A percentile compares a stretch with the other conserved stretches of the same genome.
Conservation (phyloP, 2,329 filamentous ascomycete species). For the Talaromyces islandicus region DNA sequence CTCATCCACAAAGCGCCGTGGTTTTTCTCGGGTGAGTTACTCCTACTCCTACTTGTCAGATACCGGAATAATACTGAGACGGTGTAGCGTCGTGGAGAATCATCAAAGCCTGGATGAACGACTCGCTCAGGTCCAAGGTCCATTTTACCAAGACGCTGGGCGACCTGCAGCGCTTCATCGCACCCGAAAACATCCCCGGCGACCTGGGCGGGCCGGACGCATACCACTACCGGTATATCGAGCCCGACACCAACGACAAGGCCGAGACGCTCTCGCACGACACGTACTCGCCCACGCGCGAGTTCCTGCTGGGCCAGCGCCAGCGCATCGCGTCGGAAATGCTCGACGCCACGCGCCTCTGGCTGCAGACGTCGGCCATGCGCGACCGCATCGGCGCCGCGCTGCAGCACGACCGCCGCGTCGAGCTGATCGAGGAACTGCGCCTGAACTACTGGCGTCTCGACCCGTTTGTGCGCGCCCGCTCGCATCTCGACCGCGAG, state of each 20-base stretch:
- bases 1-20: slow-evolving; percentile 92
- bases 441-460: slow-evolving; percentile 77
- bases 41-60: neutral
- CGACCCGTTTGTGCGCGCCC: slow-evolving; percentile 78
- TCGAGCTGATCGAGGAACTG: slow-evolving; percentile 58
- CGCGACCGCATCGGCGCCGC: slow-evolving; percentile 38
- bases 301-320: slow-evolving; percentile 58
- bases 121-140: slow-evolving; percentile 87
- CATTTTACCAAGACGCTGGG: slow-evolving; percentile 76
- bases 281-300: slow-evolving; percentile 56
- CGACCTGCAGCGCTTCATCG: slow-evolving; percentile 71
- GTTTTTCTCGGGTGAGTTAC: slow-evolving; percentile 81
- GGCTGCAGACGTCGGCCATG: slow-evolving; percentile 55
- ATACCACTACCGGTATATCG: slow-evolving; percentile 73
- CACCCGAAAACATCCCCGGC: slow-evolving; percentile 61
- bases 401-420: slow-evolving; percentile 51
- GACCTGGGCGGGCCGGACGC: slow-evolving; percentile 74
- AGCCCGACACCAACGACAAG: slow-evolving; percentile 71
- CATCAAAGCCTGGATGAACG: slow-evolving; percentile 90
- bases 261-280: slow-evolving; percentile 44
- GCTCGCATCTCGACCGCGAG: slow-evolving; percentile 71
- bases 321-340: slow-evolving; percentile 63
- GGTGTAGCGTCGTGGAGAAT: slow-evolving; percentile 83
- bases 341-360: slow-evolving; percentile 65
- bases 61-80: neutral